Base-by-base conservation (phyloP, 176 grass and related monocot genomes). In the Pontederia crassipes region DNA sequence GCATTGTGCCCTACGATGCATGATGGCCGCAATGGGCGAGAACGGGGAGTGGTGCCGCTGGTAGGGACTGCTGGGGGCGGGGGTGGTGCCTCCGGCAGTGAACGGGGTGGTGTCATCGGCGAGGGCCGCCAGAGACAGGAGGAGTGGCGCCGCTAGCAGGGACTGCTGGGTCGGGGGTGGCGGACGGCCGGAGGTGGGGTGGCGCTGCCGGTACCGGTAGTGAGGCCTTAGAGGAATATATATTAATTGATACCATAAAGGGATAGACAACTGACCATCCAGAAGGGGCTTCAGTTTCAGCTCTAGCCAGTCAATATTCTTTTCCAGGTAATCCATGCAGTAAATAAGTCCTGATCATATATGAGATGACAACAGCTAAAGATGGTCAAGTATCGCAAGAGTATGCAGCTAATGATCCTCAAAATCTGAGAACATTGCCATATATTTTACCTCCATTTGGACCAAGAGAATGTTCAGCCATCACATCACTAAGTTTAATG, bases 281-380 rank as follows among this genome's bases (percentile, higher is more conserved):
- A 97, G 68, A 65, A 97, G 73, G 71, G 92, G 93, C 66, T 91
- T 88, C 73, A 97, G 50, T 64, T 88, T 92, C 51, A 80, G 76
- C 54, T 83, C 82, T 53, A 92, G 81, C 93, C 93, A 92, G 28
- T 97, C 93, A 48, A 88, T 88, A 63, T 97, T 97, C 77, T 85
- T 91, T 68, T 97, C 87, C 87, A 97, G 65, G 75, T 85, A 97
- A 71, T 97, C 93, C 93, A 97, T 92, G 71, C 93, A 97, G 79
- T 97, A 92, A 60, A 92, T 67, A 68, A 97, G 87, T 57, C 83
- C 93, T 97, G 83, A 57, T 84, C 11, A 57, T 10, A 55, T 55
- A 15, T 18, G 77, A 62, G 17, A 56, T 0, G 45, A 71, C 0
- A 79, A 62, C 55, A 56, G 10, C 12, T 8, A 65, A 49, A 11